Conservation (phyloP, 345 rosid species). For the Raphanus raphanistrum region DNA sequence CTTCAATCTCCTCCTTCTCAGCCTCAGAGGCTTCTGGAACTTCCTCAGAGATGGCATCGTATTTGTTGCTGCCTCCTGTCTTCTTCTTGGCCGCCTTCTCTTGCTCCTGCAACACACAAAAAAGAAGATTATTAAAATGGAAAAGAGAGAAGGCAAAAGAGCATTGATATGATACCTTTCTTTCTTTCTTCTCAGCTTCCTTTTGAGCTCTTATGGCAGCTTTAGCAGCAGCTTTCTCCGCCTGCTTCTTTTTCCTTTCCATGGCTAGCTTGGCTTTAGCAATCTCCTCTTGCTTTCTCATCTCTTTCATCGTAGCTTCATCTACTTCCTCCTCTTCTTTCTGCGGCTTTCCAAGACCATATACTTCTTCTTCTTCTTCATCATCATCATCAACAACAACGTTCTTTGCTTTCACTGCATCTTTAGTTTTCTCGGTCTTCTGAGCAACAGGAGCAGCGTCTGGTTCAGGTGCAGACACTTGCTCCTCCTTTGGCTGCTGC, state of each 20-base stretch:
- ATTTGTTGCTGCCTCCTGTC: slow-evolving; percentile 14
- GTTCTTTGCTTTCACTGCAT: slow-evolving; percentile 39
- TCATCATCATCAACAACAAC: slow-evolving; percentile 31
- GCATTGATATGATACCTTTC: slow-evolving; percentile 51
- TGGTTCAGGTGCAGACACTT: slow-evolving; percentile 48
- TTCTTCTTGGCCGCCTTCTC: slow-evolving; percentile 88
- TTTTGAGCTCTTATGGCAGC: slow-evolving; percentile 86
- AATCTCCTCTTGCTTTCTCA: slow-evolving; percentile 83
- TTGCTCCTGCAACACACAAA: slow-evolving; percentile 56
- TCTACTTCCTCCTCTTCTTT: slow-evolving; percentile 55
- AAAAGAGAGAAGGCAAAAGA: background rate
- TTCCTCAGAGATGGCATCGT: slow-evolving; percentile 42
- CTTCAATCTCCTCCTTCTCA: slow-evolving; percentile 44
- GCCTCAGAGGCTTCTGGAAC: slow-evolving; percentile 47
- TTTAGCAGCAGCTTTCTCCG: slow-evolving; percentile 89
- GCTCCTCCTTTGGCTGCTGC: slow-evolving; percentile 59
- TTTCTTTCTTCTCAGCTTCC: slow-evolving; percentile 84
- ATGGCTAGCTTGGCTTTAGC: slow-evolving; percentile 84
- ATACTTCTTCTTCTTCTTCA: slow-evolving; percentile 43
- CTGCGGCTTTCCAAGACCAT: slow-evolving; percentile 40
- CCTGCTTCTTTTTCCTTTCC: slow-evolving; percentile 95
- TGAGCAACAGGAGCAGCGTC: slow-evolving; percentile 39
- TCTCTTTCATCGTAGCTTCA: slow-evolving; percentile 72
- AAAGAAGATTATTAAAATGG: background rate
- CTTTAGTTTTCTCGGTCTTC: slow-evolving; percentile 42